Evolutionary conservation across 768 basidiomycete genomes (phyloP), one percentile per base, ranked within the genome.

Genomic region (Termitomyces sp.): DNA sequence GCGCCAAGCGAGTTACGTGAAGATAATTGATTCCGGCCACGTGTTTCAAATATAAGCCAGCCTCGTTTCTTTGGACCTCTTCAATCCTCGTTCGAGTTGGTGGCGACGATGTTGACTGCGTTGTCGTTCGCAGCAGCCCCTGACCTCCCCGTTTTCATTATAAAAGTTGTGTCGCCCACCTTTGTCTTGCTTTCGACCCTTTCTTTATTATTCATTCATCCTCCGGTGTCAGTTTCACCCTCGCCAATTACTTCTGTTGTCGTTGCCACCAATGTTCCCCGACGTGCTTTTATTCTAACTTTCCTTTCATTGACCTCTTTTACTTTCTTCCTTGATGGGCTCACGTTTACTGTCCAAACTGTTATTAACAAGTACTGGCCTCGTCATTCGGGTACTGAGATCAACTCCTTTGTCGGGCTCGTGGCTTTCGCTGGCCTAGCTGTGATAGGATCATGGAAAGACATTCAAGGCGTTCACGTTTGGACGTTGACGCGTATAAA

Each of bases 211-310:
- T 73, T 77, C 50, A 70, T 77, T 42, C 79, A 76, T 61, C 77
- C 81, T 43, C 67, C 74, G 8, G 66, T 73, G 7, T 81, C 80
- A 8, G 71, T 74, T 19, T 82, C 75, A 21, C 73, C 80, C 34
- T 87, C 86, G 42, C 84, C 83, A 62, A 92, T 93, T 67, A 90
- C 85, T 38, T 73, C 86, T 52, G 90, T 93, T 69, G 83, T 92
- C 71, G 83, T 92, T 67, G 81, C 86, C 54, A 81, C 79, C 56
- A 77, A 81, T 58, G 77, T 86, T 52, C 93, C 94, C 41, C 87
- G 95, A 66, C 84, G 89, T 58, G 80, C 81, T 41, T 71, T 86
- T 58, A 93, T 98, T 67, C 78, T 95, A 46, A 69, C 79, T 42
- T 74, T 92, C 59, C 77, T 95, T 46, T 82, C 87, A 49, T 74